These are phyloP conservation scores for Ascosphaera acerosa DNA, from an alignment of 2,329 filamentous ascomycete species.

Conservation along the genomic window DNA sequence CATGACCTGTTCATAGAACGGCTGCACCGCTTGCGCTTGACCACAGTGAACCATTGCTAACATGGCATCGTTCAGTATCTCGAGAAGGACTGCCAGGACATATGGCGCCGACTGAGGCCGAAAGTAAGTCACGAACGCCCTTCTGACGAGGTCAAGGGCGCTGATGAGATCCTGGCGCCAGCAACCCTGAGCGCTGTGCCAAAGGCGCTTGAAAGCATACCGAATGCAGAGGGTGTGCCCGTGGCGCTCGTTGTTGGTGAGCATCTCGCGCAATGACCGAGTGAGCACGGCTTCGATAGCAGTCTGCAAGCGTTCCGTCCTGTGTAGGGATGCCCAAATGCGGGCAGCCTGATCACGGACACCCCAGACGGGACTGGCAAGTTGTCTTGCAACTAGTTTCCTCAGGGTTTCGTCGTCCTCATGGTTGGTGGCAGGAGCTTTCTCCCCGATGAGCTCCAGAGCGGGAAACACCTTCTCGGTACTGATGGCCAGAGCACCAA, in stretches of 20 bases:
- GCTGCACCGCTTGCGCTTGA: conserved; percentile 9
- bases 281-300: conserved; percentile 5
- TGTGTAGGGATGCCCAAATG: conserved; percentile 17
- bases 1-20: conserved; percentile 1
- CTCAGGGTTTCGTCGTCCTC: conserved; percentile 12
- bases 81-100: conserved; percentile 13
- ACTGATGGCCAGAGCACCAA: conserved; percentile 11
- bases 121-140: conserved; percentile 10
- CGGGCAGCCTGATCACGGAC: conserved; percentile 22
- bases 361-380: conserved; percentile 21
- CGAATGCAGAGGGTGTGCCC: conserved; percentile 17
- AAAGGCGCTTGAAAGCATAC: conserved; percentile 15
- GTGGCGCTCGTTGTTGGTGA: conserved; percentile 17
- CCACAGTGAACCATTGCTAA: conserved; percentile 12
- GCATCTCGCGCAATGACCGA: neutral
- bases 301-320: conserved; percentile 10
- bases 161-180: conserved; percentile 13
- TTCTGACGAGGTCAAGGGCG: conserved; percentile 8
- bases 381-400: conserved; percentile 12
- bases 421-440: conserved; percentile 14
- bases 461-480: conserved; percentile 22
- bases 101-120: conserved; percentile 12
- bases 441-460: conserved; percentile 21
- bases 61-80: conserved; percentile 15
- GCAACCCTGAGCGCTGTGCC: conserved; percentile 11